These are phyloP conservation scores for Dactylonectria macrodidyma DNA, from an alignment of 2,329 filamentous ascomycete species.

Conservation along the genomic window DNA sequence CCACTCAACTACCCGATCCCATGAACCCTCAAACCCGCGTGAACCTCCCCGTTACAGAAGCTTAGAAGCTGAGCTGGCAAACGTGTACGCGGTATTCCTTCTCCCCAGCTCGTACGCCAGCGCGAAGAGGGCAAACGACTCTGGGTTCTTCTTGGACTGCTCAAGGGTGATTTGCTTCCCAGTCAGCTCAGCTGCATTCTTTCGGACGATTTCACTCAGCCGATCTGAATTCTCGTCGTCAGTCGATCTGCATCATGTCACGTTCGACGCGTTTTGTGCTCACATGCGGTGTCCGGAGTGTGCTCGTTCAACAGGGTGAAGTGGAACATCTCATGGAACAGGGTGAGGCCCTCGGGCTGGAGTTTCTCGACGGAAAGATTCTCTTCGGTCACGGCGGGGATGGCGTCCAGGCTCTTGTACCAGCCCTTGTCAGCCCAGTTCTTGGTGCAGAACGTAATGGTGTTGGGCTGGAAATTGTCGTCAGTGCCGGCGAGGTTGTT, in stretches of 20 bases:
- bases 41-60: no score
- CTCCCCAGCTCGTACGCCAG: no score
- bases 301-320: neutral
- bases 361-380: neutral
- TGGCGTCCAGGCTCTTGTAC: neutral
- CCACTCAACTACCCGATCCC: conserved; percentile 1
- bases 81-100: no score
- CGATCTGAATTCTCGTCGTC: no score
- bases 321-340: neutral
- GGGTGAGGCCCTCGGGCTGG: neutral
- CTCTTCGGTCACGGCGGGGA: neutral
- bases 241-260: no score
- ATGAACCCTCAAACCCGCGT: neutral
- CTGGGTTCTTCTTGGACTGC: no score
- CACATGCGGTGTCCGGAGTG: neutral
- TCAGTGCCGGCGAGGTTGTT: conserved; percentile 1
- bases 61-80: no score
- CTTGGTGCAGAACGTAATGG: neutral
- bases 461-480: conserved; percentile 5
- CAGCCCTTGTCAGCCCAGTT: neutral
- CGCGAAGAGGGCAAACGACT: no score
- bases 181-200: no score
- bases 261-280: neutral
- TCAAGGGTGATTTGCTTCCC: no score
- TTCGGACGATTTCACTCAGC: no score